phyloP scores from a whole-genome alignment of 2,329 filamentous ascomycete species.

The Neofusicoccum ribis region DNA sequence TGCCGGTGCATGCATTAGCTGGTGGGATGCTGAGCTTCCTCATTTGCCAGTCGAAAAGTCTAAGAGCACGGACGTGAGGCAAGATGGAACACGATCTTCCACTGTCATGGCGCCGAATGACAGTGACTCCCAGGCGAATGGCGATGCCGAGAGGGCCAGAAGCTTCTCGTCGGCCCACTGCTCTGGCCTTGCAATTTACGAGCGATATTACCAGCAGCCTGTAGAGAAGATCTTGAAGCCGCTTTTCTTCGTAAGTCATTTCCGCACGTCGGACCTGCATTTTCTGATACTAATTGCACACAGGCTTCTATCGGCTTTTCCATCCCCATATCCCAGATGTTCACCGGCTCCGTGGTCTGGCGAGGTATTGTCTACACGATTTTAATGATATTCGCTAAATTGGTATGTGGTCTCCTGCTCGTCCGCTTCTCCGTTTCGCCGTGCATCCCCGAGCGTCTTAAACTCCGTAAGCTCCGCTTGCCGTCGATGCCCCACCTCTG shows the following conservation, averaged over 20 bases:
- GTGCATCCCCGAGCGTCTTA: background rate
- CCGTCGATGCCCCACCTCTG: slow-evolving; percentile 10
- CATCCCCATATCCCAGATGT: slow-evolving; percentile 72
- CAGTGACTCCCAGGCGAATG: background rate
- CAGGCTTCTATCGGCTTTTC: slow-evolving; percentile 69
- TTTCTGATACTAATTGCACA: background rate
- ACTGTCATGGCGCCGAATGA: background rate
- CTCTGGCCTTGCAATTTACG: slow-evolving; percentile 40
- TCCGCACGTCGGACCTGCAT: slow-evolving; percentile 23
- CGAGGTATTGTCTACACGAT: slow-evolving; percentile 70
- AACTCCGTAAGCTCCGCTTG: background rate
- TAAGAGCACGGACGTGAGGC: background rate
- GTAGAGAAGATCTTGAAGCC: slow-evolving; percentile 62
- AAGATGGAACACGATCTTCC: background rate
- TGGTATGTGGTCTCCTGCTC: slow-evolving; percentile 44
- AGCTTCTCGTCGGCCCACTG: slow-evolving; percentile 16
- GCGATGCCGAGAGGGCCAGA: background rate
- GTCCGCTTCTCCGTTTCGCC: slow-evolving; percentile 33
- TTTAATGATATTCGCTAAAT: slow-evolving; percentile 62
- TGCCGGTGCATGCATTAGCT: slow-evolving; percentile 58
- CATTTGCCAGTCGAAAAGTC: slow-evolving; percentile 24
- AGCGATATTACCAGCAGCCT: slow-evolving; percentile 48
- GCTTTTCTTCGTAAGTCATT: slow-evolving; percentile 64
- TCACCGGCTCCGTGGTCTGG: slow-evolving; percentile 65
- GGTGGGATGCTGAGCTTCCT: slow-evolving; percentile 54